Evolutionary conservation across 2,329 filamentous ascomycete genomes (phyloP), one percentile per base, ranked within the genome.

Genomic region (Ophiognomonia clavigignenti-juglandacearum): DNA sequence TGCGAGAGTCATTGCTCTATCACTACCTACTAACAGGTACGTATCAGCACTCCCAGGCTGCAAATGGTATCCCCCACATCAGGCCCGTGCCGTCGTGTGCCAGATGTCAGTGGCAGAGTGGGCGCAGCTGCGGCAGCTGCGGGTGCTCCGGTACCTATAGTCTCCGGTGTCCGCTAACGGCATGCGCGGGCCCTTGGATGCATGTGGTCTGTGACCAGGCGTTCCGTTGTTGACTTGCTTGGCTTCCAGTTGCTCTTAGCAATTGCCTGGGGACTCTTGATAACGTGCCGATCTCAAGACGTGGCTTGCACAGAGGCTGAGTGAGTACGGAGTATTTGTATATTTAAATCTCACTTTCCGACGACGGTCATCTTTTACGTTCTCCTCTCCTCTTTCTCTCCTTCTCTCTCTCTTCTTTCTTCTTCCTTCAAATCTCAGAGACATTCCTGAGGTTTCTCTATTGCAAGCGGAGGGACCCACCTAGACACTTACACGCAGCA

Each of bases 11-110:
- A n/a, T n/a, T n/a, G n/a, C n/a, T n/a, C n/a, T n/a, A n/a, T n/a
- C n/a, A n/a, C n/a, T n/a, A n/a, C n/a, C n/a, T n/a, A n/a, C n/a
- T n/a, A n/a, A n/a, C n/a, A n/a, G n/a, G n/a, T 13, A 29, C 26
- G 13, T 8, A 29, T 13, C 8, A 29, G 7, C 13, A 31, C 29
- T 31, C 13, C 13, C 10, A 13, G 29, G 11, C 29, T n/a, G 14
- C 35, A 24, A 29, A 39, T 38, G 24, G 35, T 20, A 24, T 29
- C 20, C 27, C 45, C 38, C 49, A 35, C 49, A 43, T 39, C 37
- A 42, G 49, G 27, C 42, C 45, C 45, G 39, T 51, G 48, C 48
- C 49, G 49, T 41, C 49, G n/a, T n/a, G n/a, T n/a, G n/a, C n/a
- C n/a, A n/a, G n/a, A n/a, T n/a, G n/a, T n/a, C n/a, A n/a, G n/a